Base-by-base conservation (phyloP, 306 rosid species). In the Glycine tomentella region DNA sequence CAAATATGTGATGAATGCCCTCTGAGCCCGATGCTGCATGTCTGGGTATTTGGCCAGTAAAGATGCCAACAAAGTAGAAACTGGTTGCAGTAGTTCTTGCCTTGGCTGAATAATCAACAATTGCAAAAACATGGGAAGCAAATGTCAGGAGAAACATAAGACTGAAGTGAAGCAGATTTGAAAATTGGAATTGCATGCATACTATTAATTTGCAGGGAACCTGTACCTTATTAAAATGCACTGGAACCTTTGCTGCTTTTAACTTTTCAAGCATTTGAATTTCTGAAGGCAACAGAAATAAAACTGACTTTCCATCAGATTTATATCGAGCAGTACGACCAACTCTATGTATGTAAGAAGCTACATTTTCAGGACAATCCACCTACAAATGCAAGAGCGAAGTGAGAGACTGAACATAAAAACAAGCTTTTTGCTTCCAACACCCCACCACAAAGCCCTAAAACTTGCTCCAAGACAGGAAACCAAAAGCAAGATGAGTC, bases 261-360 rank as follows among this genome's bases (percentile, higher is more conserved):
- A 95, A 81, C 63, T 80, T 93, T 69, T 90, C 97, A 63, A 93
- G 90, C 97, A 95, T 93, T 83, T 86, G 87, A 65, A 53, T 85
- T 84, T 95, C 97, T 15, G 98, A 93, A 17, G 99, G 96, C 87
- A 78, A 66, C 70, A 95, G 63, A 89, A 95, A 93, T 77, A 95
- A 83, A 78, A 93, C 90, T 56, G 99, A 90, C 81, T 80, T 85
- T 84, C 99, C 99, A 77, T 64, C 85, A 75, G 97, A 91, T 33
- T 87, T 84, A 78, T 90, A 90, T 33, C 96, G 99, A 52, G 98
- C 99, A 67, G 99, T 95, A 55, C 99, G 97, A 6, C 99, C 99
- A 86, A 93, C 99, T 90, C 98, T 89, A 69, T 95, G 98, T 80
- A 95, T 93, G 88, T 95, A 95, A 56, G 97, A 80, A 74, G 90